Conservation (phyloP, 2,329 filamentous ascomycete genomes). For the Thelonectria blattea region DNA sequence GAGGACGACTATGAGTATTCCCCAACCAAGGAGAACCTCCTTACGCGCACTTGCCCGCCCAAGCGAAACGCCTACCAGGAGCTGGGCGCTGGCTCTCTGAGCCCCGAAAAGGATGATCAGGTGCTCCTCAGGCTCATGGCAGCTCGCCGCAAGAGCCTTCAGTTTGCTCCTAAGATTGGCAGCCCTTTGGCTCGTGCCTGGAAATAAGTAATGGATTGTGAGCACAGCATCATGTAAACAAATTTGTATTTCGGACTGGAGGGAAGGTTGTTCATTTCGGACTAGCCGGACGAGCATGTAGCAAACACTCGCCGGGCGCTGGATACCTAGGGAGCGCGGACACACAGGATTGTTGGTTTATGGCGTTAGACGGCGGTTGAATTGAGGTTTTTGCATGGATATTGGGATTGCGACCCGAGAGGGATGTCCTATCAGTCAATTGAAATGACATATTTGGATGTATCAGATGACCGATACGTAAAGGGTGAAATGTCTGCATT, state of each 20-base stretch:
- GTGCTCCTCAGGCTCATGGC: conserved; percentile 70
- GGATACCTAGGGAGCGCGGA: conserved; percentile 30
- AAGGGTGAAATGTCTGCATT: conserved; percentile 1
- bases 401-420: conserved; percentile 6
- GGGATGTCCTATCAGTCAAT: conserved; percentile 16
- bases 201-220: conserved; percentile 39
- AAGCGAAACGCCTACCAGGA: conserved; percentile 50
- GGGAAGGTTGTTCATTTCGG: conserved; percentile 25
- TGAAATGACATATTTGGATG: conserved; percentile 15
- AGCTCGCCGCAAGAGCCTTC: conserved; percentile 76
- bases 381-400: conserved; percentile 18
- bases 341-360: conserved; percentile 28
- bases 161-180: conserved; percentile 76
- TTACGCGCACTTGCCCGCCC: conserved; percentile 62
- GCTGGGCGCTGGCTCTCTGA: conserved; percentile 53
- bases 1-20: conserved; percentile 42
- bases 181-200: conserved; percentile 71
- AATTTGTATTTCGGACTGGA: conserved; percentile 21
- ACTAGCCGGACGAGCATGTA: conserved; percentile 20
- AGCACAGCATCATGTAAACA: conserved; percentile 24
- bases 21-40: conserved; percentile 45
- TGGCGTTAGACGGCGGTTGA: conserved; percentile 28
- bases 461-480: background rate
- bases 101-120: conserved; percentile 59
- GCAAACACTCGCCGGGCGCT: conserved; percentile 29